Evolutionary conservation across 1,284 basidiomycete genomes (phyloP).

Genomic region (Coniferiporia sulphurascens): DNA sequence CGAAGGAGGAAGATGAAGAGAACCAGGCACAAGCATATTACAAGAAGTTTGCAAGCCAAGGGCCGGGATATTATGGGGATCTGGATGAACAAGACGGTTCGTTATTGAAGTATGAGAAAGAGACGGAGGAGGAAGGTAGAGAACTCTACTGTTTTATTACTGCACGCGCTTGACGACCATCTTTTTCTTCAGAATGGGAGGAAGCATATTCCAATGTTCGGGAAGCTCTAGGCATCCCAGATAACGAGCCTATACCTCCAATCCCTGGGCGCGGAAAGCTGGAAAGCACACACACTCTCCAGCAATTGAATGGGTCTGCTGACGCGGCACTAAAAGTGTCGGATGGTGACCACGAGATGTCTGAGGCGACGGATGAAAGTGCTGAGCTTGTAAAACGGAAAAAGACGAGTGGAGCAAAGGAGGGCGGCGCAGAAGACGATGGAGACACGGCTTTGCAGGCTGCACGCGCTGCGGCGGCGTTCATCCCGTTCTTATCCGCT

Average conservation of each 20-base stretch:
- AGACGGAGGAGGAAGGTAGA: conserved; percentile 73
- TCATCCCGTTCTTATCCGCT: conserved; percentile 71
- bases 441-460: conserved; percentile 38
- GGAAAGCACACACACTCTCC: conserved; percentile 22
- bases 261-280: conserved; percentile 41
- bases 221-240: conserved; percentile 50
- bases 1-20: conserved; percentile 82
- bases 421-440: conserved; percentile 15
- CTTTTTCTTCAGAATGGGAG: conserved; percentile 59
- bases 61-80: conserved; percentile 89
- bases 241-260: conserved; percentile 46
- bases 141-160: conserved; percentile 14
- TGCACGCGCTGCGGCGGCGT: conserved; percentile 58
- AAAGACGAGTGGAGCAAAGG: conserved; percentile 30
- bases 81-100: conserved; percentile 76
- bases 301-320: conserved; percentile 21
- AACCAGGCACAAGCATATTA: conserved; percentile 74
- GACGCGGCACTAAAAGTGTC: conserved; percentile 50
- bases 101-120: conserved; percentile 68
- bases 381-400: conserved; percentile 34
- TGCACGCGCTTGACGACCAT: neutral
- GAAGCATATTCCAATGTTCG: conserved; percentile 56
- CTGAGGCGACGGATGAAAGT: conserved; percentile 26
- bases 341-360: conserved; percentile 41
- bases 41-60: conserved; percentile 86